Conservation (phyloP, 2,329 filamentous ascomycete species). For the Aspergillus fischeri region DNA sequence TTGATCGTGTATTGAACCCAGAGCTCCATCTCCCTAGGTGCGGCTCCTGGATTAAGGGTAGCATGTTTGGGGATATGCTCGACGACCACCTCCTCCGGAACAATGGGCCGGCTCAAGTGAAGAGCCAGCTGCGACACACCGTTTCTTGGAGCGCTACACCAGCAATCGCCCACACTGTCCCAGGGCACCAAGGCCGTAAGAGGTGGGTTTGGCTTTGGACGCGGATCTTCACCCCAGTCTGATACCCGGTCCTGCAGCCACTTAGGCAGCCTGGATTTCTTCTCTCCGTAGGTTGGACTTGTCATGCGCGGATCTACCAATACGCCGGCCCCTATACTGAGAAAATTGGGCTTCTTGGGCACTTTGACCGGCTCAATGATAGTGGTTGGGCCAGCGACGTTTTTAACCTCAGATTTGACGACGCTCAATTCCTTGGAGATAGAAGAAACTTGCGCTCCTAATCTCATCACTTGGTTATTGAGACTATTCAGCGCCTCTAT, state of each 20-base stretch:
- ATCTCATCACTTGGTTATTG: slow-evolving; percentile 22
- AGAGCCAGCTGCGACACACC: slow-evolving; percentile 41
- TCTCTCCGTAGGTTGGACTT: slow-evolving; percentile 50
- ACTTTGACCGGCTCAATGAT: slow-evolving; percentile 13
- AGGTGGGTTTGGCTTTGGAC: slow-evolving; percentile 29
- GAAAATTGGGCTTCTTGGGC: slow-evolving; percentile 64
- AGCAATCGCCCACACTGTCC: slow-evolving; percentile 80
- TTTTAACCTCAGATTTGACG: slow-evolving; percentile 21
- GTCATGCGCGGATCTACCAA: slow-evolving; percentile 57
- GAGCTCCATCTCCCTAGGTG: slow-evolving; percentile 66
- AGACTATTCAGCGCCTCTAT: slow-evolving; percentile 22
- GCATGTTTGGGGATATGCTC: slow-evolving; percentile 65
- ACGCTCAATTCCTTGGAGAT: slow-evolving; percentile 26
- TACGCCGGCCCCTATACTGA: slow-evolving; percentile 63
- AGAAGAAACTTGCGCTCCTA: slow-evolving; percentile 29
- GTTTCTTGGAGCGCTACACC: slow-evolving; percentile 62
- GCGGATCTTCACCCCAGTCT: background rate
- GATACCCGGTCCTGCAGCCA: background rate
- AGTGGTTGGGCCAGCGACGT: slow-evolving; percentile 19
- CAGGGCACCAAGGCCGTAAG: slow-evolving; percentile 62
- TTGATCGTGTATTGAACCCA: slow-evolving; percentile 58
- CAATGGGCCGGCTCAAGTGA: slow-evolving; percentile 44
- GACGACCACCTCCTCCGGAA: slow-evolving; percentile 66
- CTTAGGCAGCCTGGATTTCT: background rate
- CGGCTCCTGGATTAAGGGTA: slow-evolving; percentile 57